These are phyloP conservation scores for Kalmanozyma brasiliensis DNA, from an alignment of 1,284 basidiomycete species.

Conservation along the genomic window DNA sequence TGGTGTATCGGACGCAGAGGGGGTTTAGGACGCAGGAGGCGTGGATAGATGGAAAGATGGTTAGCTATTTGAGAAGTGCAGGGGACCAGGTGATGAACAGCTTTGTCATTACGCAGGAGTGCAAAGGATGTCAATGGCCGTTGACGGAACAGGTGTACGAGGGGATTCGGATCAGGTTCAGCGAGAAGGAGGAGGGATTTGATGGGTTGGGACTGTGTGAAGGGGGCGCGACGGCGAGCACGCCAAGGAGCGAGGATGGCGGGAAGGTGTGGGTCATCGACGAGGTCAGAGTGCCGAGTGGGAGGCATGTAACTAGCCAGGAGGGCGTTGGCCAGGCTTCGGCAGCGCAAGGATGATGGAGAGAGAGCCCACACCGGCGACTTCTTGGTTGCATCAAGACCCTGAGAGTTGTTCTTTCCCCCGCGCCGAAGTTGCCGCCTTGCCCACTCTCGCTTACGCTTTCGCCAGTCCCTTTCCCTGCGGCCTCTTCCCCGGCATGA, in stretches of 20 bases:
- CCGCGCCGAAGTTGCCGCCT: too few relatives aligned
- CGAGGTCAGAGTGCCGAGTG: slow-evolving; percentile 33
- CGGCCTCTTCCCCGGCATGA: too few relatives aligned
- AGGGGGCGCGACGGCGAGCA: slow-evolving; percentile 19
- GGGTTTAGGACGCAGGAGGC: slow-evolving; percentile 42
- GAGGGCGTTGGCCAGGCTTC: not conserved
- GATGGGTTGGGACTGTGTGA: slow-evolving; percentile 29
- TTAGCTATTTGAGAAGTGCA: slow-evolving; percentile 29
- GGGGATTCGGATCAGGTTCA: slow-evolving; percentile 31
- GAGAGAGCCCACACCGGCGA: too few relatives aligned
- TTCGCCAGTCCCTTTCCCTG: too few relatives aligned
- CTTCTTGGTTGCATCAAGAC: too few relatives aligned
- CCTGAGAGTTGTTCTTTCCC: too few relatives aligned
- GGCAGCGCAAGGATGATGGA: too few relatives aligned
- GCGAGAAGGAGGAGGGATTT: slow-evolving; percentile 23
- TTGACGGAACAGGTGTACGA: slow-evolving; percentile 34
- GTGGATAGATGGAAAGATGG: slow-evolving; percentile 42
- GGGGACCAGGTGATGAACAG: slow-evolving; percentile 49
- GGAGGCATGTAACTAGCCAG: slow-evolving; percentile 13
- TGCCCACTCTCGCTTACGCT: too few relatives aligned
- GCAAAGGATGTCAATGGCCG: slow-evolving; percentile 37
- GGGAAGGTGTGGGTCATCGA: slow-evolving; percentile 37
- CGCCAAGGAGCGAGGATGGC: slow-evolving; percentile 14
- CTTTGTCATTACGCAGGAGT: slow-evolving; percentile 50
- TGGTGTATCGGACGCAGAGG: slow-evolving; percentile 34